Conservation (phyloP, 2,329 filamentous ascomycete genomes). For the Harringtonia aguacate region DNA sequence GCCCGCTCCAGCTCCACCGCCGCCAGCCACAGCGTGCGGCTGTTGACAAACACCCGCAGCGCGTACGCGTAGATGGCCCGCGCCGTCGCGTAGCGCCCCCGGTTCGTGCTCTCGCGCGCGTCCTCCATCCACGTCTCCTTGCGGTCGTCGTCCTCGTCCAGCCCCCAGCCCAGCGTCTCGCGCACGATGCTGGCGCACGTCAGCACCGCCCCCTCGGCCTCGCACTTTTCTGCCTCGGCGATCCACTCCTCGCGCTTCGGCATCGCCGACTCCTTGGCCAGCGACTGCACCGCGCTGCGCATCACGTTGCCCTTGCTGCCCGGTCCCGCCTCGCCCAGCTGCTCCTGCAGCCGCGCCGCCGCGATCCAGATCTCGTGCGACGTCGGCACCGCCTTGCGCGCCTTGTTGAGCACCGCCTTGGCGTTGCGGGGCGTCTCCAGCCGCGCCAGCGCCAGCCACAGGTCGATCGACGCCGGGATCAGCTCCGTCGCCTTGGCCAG, state of each 20-base stretch:
- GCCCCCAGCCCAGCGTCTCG: conserved; percentile 82
- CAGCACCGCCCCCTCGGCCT: conserved; percentile 76
- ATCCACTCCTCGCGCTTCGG: conserved; percentile 97
- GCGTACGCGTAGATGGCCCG: conserved; percentile 90
- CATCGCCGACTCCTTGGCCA: conserved; percentile 91
- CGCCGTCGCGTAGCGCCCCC: conserved; percentile 81
- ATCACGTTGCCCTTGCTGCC: conserved; percentile 70
- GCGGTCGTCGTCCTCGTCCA: conserved; percentile 93
- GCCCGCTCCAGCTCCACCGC: conserved; percentile 86
- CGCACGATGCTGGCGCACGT: conserved; percentile 86
- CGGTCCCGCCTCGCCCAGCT: conserved; percentile 69
- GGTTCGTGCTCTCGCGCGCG: conserved; percentile 67
- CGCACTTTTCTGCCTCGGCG: conserved; percentile 83
- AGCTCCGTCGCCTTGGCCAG: conserved; percentile 93
- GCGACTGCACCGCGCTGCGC: conserved; percentile 81
- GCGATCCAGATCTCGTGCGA: conserved; percentile 97
- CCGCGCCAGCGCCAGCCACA: conserved; percentile 89
- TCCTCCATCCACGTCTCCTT: conserved; percentile 96
- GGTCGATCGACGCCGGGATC: conserved; percentile 83
- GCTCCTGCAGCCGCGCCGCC: conserved; percentile 81
- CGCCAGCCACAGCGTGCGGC: conserved; percentile 79
- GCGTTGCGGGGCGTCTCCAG: conserved; percentile 86
- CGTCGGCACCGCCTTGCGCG: conserved; percentile 84
- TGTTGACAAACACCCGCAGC: conserved; percentile 79
- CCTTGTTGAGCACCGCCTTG: conserved; percentile 89